Base-by-base conservation (phyloP, 192 early-diverging fungal species). In the Podila epigama region DNA sequence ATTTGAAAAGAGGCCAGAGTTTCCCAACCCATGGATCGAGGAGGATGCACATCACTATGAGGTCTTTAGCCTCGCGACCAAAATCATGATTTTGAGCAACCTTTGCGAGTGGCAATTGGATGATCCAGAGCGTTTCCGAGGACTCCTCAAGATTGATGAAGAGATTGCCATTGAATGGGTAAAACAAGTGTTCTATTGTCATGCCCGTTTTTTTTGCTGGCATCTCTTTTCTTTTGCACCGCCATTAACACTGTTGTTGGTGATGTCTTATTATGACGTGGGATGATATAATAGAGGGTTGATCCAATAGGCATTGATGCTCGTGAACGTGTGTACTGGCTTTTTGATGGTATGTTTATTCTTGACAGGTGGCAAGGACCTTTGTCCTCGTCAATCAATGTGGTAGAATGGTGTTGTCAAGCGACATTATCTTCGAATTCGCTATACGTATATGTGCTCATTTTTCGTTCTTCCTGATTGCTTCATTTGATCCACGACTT, bases 311-410 rank as follows among this genome's bases (percentile, higher is more conserved):
- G 92, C 4, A 82, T 63, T 42, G 92, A 94, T 70, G 72, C 89
- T 11, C 71, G 79, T 22, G 91, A 91, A 3, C 83, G 89, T 50
- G 87, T 79, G 13, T 94, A 91, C 66, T 94, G 90, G 89, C 70
- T 94, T 10, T 94, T 94, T 83, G 92, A 94, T 83, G 92, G 89
- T 91, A 81, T 27, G 62, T 42, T 16, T n/a, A n/a, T n/a, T n/a
- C n/a, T n/a, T n/a, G n/a, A n/a, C n/a, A n/a, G n/a, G n/a, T n/a
- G n/a, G n/a, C n/a, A n/a, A n/a, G n/a, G n/a, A n/a, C n/a, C n/a
- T n/a, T n/a, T n/a, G n/a, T n/a, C n/a, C n/a, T n/a, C n/a, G n/a
- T n/a, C n/a, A n/a, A n/a, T n/a, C n/a, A n/a, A n/a, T n/a, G n/a
- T n/a, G n/a, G n/a, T n/a, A n/a, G n/a, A n/a, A n/a, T n/a, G n/a